A percentile compares a stretch with the other conserved stretches of the same genome.
Evolutionary conservation across 495 filamentous ascomycete genomes (phyloP).

Genomic region (Emericellopsis terricola): DNA sequence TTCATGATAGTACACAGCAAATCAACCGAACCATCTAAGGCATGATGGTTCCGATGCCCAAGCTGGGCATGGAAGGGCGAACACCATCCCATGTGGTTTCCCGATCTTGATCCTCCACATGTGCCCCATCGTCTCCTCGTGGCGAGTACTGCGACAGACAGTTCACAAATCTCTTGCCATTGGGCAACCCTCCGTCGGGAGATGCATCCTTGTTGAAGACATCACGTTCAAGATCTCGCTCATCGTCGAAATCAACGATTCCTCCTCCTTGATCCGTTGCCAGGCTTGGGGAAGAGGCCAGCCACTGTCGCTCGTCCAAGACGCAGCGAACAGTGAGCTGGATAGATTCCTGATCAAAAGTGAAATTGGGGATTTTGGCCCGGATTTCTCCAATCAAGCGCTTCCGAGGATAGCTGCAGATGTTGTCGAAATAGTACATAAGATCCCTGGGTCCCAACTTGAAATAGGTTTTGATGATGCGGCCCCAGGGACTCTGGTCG

Average conservation of each 20-base stretch:
- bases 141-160: neutral
- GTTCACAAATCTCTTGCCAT: neutral
- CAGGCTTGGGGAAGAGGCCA: neutral
- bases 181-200: neutral
- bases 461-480: conserved; percentile 15
- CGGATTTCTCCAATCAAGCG: conserved; percentile 2
- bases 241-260: conserved; percentile 1
- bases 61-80: no score
- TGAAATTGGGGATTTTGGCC: neutral
- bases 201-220: neutral
- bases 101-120: neutral
- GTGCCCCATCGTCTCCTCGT: neutral
- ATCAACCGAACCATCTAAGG: no score
- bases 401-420: conserved; percentile 11
- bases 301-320: conserved; percentile 3
- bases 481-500: neutral
- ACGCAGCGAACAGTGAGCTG: neutral
- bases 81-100: no score
- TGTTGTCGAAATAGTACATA: conserved; percentile 12
- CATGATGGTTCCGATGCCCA: no score
- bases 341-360: neutral
- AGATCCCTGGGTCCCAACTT: conserved; percentile 20
- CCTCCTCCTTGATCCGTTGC: neutral
- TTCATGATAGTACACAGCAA: no score
- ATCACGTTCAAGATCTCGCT: neutral